phyloP scores from a whole-genome alignment of 1,284 basidiomycete genomes.

The Ustilago loliicola region DNA sequence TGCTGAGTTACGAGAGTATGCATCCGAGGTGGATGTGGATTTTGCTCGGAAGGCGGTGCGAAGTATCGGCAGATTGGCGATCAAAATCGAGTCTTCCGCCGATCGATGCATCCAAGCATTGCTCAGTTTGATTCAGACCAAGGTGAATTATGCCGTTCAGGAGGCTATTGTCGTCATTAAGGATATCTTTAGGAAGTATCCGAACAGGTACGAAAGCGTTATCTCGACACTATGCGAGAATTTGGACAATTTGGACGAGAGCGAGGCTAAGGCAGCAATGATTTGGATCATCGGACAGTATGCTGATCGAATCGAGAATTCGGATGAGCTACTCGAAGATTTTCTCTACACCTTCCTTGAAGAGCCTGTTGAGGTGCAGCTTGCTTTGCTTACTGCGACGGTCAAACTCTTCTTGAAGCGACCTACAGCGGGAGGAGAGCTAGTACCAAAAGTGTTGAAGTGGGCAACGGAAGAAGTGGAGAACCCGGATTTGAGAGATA shows the following conservation, averaged over 20 bases:
- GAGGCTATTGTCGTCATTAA: constrained; percentile 97
- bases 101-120: constrained; percentile 90
- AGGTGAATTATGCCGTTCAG: constrained; percentile 96
- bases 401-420: constrained; percentile 98
- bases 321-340: constrained; percentile 93
- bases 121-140: constrained; percentile 88
- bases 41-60: constrained; percentile 97
- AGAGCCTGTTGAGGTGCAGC: constrained; percentile 93
- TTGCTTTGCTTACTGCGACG: constrained; percentile 91
- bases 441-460: constrained; percentile 95
- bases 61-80: constrained; percentile 94
- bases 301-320: constrained; percentile 94
- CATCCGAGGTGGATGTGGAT: constrained; percentile 96
- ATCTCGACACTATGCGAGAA: constrained; percentile 93
- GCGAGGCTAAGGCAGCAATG: constrained; percentile 95
- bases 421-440: constrained; percentile 86
- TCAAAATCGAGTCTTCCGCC: constrained; percentile 92
- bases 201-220: constrained; percentile 94
- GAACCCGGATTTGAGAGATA: constrained; percentile 94
- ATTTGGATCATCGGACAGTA: constrained; percentile 99
- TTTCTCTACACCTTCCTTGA: constrained; percentile 91
- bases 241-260: constrained; percentile 91
- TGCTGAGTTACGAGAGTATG: constrained; percentile 96
- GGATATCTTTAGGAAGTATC: constrained; percentile 97
- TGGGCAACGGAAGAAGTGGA: constrained; percentile 98